Evolutionary conservation across 768 basidiomycete genomes (phyloP).

Genomic region (Lyophyllum decastes): DNA sequence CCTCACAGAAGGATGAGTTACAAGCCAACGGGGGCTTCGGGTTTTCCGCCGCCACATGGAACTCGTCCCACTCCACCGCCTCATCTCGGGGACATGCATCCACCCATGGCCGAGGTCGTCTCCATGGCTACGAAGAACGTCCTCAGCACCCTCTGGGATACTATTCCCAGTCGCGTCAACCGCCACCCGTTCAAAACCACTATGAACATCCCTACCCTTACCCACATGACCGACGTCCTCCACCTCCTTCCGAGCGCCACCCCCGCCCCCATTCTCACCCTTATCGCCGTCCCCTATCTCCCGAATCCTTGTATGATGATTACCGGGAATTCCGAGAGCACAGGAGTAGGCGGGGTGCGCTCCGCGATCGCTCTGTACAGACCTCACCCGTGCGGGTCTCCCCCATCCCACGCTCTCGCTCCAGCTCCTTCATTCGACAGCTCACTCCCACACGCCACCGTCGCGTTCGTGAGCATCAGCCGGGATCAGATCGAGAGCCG

Average conservation of each 20-base stretch:
- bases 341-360: neutral
- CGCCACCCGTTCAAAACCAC: neutral
- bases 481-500: neutral
- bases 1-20: neutral
- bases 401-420: neutral
- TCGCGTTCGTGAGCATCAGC: neutral
- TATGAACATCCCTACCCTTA: neutral
- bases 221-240: neutral
- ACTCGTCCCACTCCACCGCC: neutral
- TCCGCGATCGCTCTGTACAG: neutral
- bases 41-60: neutral
- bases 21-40: slow-evolving; percentile 1
- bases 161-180: neutral
- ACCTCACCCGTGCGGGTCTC: slow-evolving; percentile 13
- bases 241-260: neutral
- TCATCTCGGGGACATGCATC: neutral
- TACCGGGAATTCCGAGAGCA: neutral
- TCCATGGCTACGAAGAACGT: neutral
- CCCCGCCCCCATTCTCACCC: neutral
- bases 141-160: neutral
- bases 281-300: slow-evolving; percentile 1
- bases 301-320: neutral
- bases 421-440: neutral
- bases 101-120: neutral
- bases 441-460: slow-evolving; percentile 8